Percentiles rank a stretch among this genome's conserved stretches.
These are phyloP conservation scores for Termitomyces sp. DNA, from an alignment of 768 basidiomycete genomes.

Conservation along the genomic window DNA sequence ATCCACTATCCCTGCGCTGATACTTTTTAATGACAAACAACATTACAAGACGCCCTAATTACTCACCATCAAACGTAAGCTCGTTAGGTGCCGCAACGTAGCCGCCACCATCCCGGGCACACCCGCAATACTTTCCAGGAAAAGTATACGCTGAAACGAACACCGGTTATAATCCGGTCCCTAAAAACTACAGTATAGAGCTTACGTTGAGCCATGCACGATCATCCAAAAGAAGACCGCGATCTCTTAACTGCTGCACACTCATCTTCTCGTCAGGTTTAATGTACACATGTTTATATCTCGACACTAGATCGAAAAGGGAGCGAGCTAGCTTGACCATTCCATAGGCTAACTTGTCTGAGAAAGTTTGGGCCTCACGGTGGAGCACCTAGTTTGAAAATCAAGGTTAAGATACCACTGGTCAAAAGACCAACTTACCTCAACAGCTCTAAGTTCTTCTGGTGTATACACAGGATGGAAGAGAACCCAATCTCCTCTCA, in stretches of 20 bases:
- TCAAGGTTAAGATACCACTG: neutral
- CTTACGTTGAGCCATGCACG: conserved; percentile 71
- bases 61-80: conserved; percentile 80
- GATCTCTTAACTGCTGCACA: conserved; percentile 65
- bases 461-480: conserved; percentile 89
- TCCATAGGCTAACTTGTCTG: conserved; percentile 67
- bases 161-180: neutral
- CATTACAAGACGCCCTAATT: neutral
- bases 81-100: conserved; percentile 80
- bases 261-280: conserved; percentile 60
- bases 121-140: conserved; percentile 86
- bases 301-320: conserved; percentile 78
- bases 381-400: conserved; percentile 54
- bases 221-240: conserved; percentile 69
- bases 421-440: conserved; percentile 34
- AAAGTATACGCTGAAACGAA: conserved; percentile 38
- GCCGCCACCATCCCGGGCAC: conserved; percentile 97
- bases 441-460: conserved; percentile 66
- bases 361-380: conserved; percentile 51
- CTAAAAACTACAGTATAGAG: neutral
- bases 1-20: conserved; percentile 48
- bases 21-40: conserved; percentile 1
- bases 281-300: conserved; percentile 73
- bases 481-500: conserved; percentile 82
- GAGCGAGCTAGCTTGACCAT: conserved; percentile 56